phyloP scores from a whole-genome alignment of 495 filamentous ascomycete genomes.

The Trichoderma reesei region DNA sequence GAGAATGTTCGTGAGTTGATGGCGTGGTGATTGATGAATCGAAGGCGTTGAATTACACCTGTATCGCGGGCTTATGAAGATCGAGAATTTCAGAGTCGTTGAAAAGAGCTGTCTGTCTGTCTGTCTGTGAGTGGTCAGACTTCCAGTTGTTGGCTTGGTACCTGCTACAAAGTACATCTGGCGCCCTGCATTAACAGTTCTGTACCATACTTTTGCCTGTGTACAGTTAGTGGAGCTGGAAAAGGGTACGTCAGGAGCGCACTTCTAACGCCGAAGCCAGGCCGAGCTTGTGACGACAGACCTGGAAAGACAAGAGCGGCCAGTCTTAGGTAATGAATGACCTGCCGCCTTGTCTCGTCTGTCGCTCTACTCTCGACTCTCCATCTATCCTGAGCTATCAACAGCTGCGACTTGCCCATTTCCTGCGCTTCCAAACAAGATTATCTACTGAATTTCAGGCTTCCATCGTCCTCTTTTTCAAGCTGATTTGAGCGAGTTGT shows the following conservation, averaged over 20 bases:
- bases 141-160: background rate
- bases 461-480: background rate
- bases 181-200: background rate
- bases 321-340: no score
- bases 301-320: no score
- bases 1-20: background rate
- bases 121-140: background rate
- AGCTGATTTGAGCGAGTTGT: background rate
- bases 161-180: background rate
- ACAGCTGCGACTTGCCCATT: background rate
- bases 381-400: background rate
- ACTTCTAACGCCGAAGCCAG: background rate
- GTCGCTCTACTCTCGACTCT: no score
- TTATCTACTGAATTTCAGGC: background rate
- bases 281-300: constrained; percentile 6
- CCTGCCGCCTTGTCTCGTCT: no score
- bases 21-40: background rate
- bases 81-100: background rate
- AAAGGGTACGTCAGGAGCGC: background rate
- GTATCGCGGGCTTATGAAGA: no score
- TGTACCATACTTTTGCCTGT: background rate
- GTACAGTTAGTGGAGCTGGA: background rate
- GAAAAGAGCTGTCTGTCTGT: background rate
- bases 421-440: background rate
- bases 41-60: no score